These are phyloP conservation scores for Elaeis oleifera DNA, from an alignment of 202 grass and related monocot genomes.

Conservation along the genomic window DNA sequence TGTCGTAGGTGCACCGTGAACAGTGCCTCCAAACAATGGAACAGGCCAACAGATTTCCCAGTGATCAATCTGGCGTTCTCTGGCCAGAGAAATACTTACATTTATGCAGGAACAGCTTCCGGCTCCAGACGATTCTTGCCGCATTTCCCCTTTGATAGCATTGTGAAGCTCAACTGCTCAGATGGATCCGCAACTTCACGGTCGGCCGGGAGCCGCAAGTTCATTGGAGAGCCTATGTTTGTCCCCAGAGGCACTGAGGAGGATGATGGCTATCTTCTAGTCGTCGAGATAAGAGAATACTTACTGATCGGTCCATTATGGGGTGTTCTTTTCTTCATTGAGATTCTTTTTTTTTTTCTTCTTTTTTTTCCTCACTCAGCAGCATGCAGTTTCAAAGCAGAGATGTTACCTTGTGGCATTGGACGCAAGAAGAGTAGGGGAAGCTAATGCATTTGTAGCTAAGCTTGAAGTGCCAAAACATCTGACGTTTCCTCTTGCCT, in stretches of 20 bases:
- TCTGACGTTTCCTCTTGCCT: conserved; percentile 79
- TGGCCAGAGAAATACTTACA: conserved; percentile 44
- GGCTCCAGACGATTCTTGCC: conserved; percentile 57
- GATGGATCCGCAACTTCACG: conserved; percentile 35
- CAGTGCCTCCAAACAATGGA: conserved; percentile 48
- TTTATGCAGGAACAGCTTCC: conserved; percentile 49
- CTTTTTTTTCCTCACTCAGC: conserved; percentile 2
- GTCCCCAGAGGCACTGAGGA: conserved; percentile 29
- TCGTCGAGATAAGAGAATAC: conserved; percentile 50
- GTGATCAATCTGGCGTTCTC: conserved; percentile 56
- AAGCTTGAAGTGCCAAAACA: conserved; percentile 76
- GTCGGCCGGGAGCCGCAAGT: conserved; percentile 39
- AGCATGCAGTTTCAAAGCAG: conserved; percentile 70
- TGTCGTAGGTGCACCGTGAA: conserved; percentile 33
- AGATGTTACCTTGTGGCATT: conserved; percentile 67
- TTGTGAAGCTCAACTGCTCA: conserved; percentile 46
- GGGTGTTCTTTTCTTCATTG: not conserved
- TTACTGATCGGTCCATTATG: too few species aligned
- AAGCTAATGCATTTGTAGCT: conserved; percentile 37
- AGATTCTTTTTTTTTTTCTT: not conserved
- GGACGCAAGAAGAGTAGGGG: conserved; percentile 72
- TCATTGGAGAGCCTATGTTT: conserved; percentile 77
- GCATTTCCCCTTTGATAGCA: conserved; percentile 65
- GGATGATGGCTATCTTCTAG: conserved; percentile 71
- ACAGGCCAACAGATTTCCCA: conserved; percentile 60